Percentiles rank a stretch among this genome's conserved stretches.
Conservation (phyloP, 345 rosid genomes). For the Citrus reticulata region DNA sequence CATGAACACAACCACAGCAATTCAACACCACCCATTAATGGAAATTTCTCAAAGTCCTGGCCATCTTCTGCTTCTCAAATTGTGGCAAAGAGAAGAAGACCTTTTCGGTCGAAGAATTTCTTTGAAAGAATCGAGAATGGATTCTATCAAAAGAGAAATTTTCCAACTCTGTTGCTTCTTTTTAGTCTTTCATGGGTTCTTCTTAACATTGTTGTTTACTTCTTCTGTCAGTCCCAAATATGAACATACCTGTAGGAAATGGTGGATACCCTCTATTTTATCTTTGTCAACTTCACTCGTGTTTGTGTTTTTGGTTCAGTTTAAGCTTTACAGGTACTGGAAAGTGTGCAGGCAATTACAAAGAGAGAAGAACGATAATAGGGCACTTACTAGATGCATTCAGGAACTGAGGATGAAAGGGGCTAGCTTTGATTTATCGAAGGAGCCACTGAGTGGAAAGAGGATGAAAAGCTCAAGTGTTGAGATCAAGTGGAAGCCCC, state of each 20-base stretch:
- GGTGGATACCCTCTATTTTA: slow-evolving; percentile 80
- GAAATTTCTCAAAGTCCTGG: slow-evolving; percentile 95
- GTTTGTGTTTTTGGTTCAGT: slow-evolving; percentile 64
- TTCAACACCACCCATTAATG: slow-evolving; percentile 83
- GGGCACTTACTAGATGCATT: slow-evolving; percentile 68
- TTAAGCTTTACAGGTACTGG: slow-evolving; percentile 68
- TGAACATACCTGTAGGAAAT: slow-evolving; percentile 45
- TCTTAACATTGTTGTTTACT: slow-evolving; percentile 58
- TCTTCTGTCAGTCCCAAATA: slow-evolving; percentile 31
- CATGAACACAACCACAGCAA: slow-evolving; percentile 40
- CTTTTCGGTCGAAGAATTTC: slow-evolving; percentile 46
- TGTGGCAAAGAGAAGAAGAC: slow-evolving; percentile 93
- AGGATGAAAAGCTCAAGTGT: slow-evolving; percentile 95
- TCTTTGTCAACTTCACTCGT: slow-evolving; percentile 62
- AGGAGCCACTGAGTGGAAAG: slow-evolving; percentile 75
- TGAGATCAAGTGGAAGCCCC: slow-evolving; percentile 90
- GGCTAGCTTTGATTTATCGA: slow-evolving; percentile 75
- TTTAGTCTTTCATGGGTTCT: slow-evolving; percentile 61
- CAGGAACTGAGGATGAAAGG: slow-evolving; percentile 97
- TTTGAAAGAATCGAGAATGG: slow-evolving; percentile 61
- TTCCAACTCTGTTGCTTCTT: slow-evolving; percentile 83
- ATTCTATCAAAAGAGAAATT: slow-evolving; percentile 73
- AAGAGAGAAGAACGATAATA: slow-evolving; percentile 62
- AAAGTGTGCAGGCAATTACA: slow-evolving; percentile 65
- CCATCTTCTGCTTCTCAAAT: slow-evolving; percentile 80